Conservation (phyloP, 148 eudicot species). For the Rhododendron molle region DNA sequence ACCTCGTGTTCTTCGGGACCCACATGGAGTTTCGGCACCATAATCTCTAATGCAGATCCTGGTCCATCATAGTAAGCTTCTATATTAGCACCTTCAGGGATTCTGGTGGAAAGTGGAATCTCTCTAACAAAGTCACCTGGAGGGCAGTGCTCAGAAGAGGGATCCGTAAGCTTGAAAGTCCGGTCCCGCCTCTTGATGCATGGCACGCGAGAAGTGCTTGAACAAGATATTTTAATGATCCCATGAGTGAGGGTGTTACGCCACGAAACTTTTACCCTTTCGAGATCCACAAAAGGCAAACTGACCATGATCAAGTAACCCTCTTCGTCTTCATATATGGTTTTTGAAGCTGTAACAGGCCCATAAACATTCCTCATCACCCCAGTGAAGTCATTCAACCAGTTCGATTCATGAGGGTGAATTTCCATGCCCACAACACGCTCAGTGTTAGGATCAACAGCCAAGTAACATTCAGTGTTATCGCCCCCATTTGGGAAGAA, state of each 20-base stretch:
- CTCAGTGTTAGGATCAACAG: slow-evolving; percentile 24
- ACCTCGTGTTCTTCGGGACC: slow-evolving; percentile 58
- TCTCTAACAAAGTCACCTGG: slow-evolving; percentile 59
- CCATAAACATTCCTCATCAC: slow-evolving; percentile 44
- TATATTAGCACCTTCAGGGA: slow-evolving; percentile 55
- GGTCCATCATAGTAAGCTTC: slow-evolving; percentile 56
- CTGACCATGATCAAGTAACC: slow-evolving; percentile 44
- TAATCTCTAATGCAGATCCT: slow-evolving; percentile 41
- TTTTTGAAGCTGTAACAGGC: slow-evolving; percentile 54
- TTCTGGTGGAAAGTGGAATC: slow-evolving; percentile 48
- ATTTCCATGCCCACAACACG: slow-evolving; percentile 25
- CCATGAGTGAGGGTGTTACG: slow-evolving; percentile 49
- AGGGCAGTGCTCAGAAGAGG: slow-evolving; percentile 54
- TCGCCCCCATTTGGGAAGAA: slow-evolving; percentile 28
- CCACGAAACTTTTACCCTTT: slow-evolving; percentile 56
- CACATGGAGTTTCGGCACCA: slow-evolving; percentile 49
- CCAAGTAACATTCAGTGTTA: slow-evolving; percentile 31
- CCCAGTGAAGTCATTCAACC: slow-evolving; percentile 46
- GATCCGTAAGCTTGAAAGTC: slow-evolving; percentile 47
- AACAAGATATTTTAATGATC: slow-evolving; percentile 47
- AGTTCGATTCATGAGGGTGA: slow-evolving; percentile 34
- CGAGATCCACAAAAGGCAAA: slow-evolving; percentile 51
- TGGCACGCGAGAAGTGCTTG: slow-evolving; percentile 41
- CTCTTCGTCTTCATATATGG: slow-evolving; percentile 48
- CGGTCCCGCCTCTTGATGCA: slow-evolving; percentile 39